phyloP scores from a whole-genome alignment of 371 early-diverging fungal species.

The Homolaphlyctis polyrhiza region DNA sequence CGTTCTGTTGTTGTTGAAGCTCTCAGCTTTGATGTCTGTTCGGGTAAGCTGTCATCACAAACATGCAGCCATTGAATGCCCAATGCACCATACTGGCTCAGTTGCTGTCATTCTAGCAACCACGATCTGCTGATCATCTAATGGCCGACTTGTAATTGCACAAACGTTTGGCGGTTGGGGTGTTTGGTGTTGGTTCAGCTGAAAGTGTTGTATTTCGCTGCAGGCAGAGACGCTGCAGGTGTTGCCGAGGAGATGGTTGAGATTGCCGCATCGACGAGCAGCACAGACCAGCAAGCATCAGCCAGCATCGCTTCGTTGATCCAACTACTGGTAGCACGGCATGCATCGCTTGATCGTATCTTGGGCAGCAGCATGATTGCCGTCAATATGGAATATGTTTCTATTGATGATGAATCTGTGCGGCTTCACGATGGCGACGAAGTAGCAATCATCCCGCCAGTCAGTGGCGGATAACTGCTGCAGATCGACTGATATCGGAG shows the following conservation, averaged over 20 bases:
- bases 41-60: no score
- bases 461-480: slow-evolving; percentile 72
- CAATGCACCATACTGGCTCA: no score
- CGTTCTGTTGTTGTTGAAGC: no score
- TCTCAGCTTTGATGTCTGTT: no score
- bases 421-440: slow-evolving; percentile 48
- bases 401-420: slow-evolving; percentile 4
- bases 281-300: no score
- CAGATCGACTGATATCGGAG: no score
- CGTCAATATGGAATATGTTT: background rate
- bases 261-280: background rate
- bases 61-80: no score
- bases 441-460: slow-evolving; percentile 70
- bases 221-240: background rate
- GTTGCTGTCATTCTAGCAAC: no score
- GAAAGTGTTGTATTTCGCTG: background rate
- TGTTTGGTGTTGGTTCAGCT: no score
- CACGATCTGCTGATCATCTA: no score
- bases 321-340: background rate
- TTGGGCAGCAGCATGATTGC: background rate
- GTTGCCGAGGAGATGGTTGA: background rate
- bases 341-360: background rate
- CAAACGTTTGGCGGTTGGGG: no score
- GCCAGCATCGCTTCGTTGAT: background rate
- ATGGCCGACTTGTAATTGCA: no score